Conservation (phyloP, 352 stramenopile species). For the Globisporangium canariense region DNA sequence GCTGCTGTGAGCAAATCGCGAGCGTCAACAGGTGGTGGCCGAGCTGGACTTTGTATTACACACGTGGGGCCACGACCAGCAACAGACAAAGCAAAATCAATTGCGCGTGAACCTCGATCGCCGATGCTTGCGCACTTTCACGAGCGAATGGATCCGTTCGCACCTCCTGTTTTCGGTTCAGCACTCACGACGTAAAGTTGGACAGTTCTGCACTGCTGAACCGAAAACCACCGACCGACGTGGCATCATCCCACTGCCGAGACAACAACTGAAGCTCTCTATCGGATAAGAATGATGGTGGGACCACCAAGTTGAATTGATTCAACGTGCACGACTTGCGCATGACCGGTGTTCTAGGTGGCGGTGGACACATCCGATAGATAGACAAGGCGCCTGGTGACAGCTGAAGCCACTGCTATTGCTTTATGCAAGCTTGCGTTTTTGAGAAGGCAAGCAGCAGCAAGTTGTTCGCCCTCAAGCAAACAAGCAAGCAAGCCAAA, state of each 20-base stretch:
- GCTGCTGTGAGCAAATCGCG: neutral
- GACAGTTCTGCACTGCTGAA: neutral
- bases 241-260: neutral
- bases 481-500: too few species aligned
- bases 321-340: neutral
- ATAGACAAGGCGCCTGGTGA: too few species aligned
- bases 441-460: too few species aligned
- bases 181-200: neutral
- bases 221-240: constrained; percentile 5
- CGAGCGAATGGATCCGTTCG: neutral
- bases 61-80: neutral
- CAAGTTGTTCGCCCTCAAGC: too few species aligned
- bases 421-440: too few species aligned
- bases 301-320: neutral
- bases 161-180: constrained; percentile 3
- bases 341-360: neutral
- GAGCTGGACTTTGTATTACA: neutral
- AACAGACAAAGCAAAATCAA: neutral
- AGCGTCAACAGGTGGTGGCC: neutral
- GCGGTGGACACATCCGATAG: too few species aligned
- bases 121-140: neutral
- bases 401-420: too few species aligned
- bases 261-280: neutral
- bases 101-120: neutral
- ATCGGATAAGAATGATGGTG: constrained; percentile 10